phyloP scores from a whole-genome alignment of 208 protist genomes.

The Wallacemonas sp. region DNA sequence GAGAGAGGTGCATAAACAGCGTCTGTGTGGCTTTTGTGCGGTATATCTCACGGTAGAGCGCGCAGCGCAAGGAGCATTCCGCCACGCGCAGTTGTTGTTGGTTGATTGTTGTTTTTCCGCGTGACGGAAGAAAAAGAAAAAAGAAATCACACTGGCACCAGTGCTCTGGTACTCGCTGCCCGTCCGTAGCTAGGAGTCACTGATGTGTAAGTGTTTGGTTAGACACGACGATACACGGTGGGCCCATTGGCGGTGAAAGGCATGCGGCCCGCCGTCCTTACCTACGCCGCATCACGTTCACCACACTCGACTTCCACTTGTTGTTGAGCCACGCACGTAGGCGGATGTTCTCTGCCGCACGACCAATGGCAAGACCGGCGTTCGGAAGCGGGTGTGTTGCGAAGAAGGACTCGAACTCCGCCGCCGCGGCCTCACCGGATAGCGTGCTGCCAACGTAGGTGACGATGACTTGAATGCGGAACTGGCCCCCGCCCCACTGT shows the following conservation, averaged over 20 bases:
- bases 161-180: too few species aligned
- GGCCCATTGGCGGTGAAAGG: too few species aligned
- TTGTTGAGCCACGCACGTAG: slow-evolving; percentile 56
- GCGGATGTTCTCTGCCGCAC: slow-evolving; percentile 62
- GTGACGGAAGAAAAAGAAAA: slow-evolving; percentile 4
- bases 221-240: too few species aligned
- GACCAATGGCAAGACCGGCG: slow-evolving; percentile 64
- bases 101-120: background rate
- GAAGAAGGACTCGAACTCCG: slow-evolving; percentile 74
- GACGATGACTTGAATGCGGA: slow-evolving; percentile 88
- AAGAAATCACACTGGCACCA: background rate
- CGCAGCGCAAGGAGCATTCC: too few species aligned
- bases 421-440: slow-evolving; percentile 31
- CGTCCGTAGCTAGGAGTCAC: too few species aligned
- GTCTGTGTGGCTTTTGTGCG: background rate
- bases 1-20: background rate
- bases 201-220: slow-evolving; percentile 14
- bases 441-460: slow-evolving; percentile 53
- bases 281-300: slow-evolving; percentile 12
- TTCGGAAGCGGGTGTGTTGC: slow-evolving; percentile 66
- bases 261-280: background rate
- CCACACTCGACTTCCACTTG: slow-evolving; percentile 42
- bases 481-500: slow-evolving; percentile 88
- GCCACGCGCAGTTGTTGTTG: too few species aligned
- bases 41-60: too few species aligned